These are phyloP conservation scores for Vaccinium vitisidaea DNA, from an alignment of 148 eudicot species.

Conservation along the genomic window DNA sequence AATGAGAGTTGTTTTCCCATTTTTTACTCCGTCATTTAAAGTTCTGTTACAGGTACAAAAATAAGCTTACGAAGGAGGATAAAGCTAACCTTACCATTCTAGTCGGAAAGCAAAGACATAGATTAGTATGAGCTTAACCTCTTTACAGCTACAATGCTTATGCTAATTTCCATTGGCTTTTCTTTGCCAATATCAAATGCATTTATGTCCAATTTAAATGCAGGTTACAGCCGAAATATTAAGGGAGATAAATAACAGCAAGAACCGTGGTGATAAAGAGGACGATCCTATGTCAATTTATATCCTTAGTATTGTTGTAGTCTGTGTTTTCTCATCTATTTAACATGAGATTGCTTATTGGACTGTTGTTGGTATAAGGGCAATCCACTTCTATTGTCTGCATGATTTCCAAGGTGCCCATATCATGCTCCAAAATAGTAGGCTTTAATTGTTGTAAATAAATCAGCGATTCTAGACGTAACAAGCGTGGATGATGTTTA, in stretches of 20 bases:
- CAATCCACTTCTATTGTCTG: constrained; percentile 4
- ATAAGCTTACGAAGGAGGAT: constrained; percentile 74
- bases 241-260: constrained; percentile 71
- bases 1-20: not conserved
- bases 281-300: constrained; percentile 59
- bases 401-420: not conserved
- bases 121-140: constrained; percentile 43
- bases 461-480: not conserved
- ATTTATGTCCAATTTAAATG: constrained; percentile 18
- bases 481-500: not conserved
- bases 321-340: constrained; percentile 5
- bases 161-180: not conserved
- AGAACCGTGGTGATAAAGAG: constrained; percentile 80
- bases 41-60: constrained; percentile 57
- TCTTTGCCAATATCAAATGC: not conserved
- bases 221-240: constrained; percentile 88
- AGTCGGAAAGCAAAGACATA: constrained; percentile 64
- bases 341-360: not conserved
- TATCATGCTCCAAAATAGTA: not conserved
- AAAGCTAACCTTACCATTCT: constrained; percentile 53
- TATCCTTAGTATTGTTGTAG: constrained; percentile 56
- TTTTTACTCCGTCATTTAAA: not conserved
- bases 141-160: constrained; percentile 8
- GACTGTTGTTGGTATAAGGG: not conserved
- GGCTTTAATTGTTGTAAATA: not conserved